Percentiles rank a stretch among this genome's conserved stretches.
phyloP scores from a whole-genome alignment of 2,329 filamentous ascomycete genomes.

The Dactylellina sp. region DNA sequence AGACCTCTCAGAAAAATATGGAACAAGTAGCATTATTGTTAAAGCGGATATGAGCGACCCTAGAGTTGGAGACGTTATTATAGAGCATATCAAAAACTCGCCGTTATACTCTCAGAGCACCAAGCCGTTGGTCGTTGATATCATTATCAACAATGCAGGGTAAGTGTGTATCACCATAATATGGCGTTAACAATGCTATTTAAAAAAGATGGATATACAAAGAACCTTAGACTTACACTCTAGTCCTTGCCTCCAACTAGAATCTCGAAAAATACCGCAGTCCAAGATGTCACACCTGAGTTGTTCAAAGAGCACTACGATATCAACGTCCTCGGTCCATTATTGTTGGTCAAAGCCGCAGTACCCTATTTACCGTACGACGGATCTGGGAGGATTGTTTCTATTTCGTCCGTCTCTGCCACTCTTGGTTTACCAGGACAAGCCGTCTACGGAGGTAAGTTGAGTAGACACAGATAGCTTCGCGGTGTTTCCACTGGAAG shows the following conservation, averaged over 20 bases:
- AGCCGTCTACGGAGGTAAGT: conserved; percentile 39
- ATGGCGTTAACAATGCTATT: too few species aligned
- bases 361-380: conserved; percentile 76
- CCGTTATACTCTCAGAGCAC: conserved; percentile 64
- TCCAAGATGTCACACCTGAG: conserved; percentile 72
- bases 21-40: conserved; percentile 72
- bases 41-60: conserved; percentile 75
- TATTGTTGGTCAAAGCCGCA: conserved; percentile 80
- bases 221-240: too few species aligned
- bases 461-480: background rate
- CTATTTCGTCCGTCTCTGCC: conserved; percentile 71
- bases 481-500: background rate
- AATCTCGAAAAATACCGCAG: conserved; percentile 73
- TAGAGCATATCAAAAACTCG: conserved; percentile 66
- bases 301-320: conserved; percentile 80
- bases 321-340: conserved; percentile 83
- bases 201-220: too few species aligned
- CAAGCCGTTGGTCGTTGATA: conserved; percentile 75
- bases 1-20: conserved; percentile 70
- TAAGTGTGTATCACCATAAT: conserved; percentile 8
- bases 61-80: conserved; percentile 28
- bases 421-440: conserved; percentile 66
- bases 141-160: conserved; percentile 89
- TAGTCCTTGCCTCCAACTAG: too few species aligned
- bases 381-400: conserved; percentile 74